A percentile compares a stretch with the other conserved stretches of the same genome.
phyloP scores from a whole-genome alignment of 345 rosid genomes.

The Eucalyptus brandiana region DNA sequence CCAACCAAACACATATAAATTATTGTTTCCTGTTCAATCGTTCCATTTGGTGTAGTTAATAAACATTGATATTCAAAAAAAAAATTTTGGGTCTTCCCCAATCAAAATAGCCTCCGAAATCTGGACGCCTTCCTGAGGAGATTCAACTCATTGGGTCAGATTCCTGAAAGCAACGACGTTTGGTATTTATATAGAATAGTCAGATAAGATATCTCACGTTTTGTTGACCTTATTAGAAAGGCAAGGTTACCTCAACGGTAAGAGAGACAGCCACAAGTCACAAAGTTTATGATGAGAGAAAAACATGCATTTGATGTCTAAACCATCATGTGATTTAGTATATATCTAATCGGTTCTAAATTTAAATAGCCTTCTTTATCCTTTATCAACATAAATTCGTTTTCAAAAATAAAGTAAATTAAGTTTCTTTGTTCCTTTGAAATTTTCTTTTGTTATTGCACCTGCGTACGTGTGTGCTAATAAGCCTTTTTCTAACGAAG shows the following conservation, averaged over 20 bases:
- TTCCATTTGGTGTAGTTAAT: background rate
- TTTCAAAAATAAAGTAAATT: background rate
- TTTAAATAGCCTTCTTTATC: background rate
- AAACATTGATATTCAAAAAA: background rate
- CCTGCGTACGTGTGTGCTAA: background rate
- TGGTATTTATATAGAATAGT: background rate
- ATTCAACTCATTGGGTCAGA: background rate
- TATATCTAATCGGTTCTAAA: background rate
- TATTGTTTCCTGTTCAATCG: background rate
- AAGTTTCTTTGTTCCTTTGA: background rate
- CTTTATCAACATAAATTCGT: background rate
- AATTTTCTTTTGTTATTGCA: background rate
- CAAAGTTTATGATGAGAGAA: background rate
- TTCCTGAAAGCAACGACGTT: background rate
- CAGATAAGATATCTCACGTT: background rate
- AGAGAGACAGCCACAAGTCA: background rate
- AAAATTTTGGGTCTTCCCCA: background rate
- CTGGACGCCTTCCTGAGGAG: background rate
- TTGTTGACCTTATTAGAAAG: background rate
- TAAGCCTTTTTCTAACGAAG: background rate
- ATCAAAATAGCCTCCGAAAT: background rate
- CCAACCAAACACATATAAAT: background rate
- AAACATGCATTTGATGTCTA: background rate
- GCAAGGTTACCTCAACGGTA: background rate
- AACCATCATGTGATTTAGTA: background rate